These are phyloP conservation scores for Kluyveromyces sp. DNA, from an alignment of 1,139 yeast species.

Conservation along the genomic window DNA sequence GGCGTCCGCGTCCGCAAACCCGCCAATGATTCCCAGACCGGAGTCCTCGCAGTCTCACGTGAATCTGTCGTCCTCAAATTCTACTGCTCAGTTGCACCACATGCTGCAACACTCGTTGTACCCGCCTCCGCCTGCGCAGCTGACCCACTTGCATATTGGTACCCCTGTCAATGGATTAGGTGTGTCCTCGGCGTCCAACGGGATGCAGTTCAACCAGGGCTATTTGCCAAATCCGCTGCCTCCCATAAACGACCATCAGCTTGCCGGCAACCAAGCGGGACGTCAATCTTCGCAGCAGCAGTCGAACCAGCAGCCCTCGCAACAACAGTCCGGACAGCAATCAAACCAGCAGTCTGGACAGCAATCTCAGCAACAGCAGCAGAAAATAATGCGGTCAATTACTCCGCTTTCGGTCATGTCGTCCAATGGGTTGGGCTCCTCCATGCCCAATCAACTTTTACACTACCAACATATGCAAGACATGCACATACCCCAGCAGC, in stretches of 20 bases:
- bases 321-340: constrained; percentile 9
- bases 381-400: constrained; percentile 4
- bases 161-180: background rate
- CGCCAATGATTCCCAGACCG: constrained; percentile 6
- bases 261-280: background rate
- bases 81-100: constrained; percentile 6
- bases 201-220: constrained; percentile 7
- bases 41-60: constrained; percentile 7
- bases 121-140: constrained; percentile 7
- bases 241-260: constrained; percentile 9
- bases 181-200: background rate
- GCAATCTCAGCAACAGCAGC: constrained; percentile 11
- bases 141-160: constrained; percentile 2
- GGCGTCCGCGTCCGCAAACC: constrained; percentile 5
- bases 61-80: constrained; percentile 5
- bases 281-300: constrained; percentile 13
- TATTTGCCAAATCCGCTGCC: constrained; percentile 9
- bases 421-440: constrained; percentile 1
- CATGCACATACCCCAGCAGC: constrained; percentile 10
- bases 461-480: constrained; percentile 8
- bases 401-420: constrained; percentile 6
- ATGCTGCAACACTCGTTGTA: constrained; percentile 5
- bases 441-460: constrained; percentile 3
- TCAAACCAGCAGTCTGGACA: constrained; percentile 13
- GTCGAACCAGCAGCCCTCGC: constrained; percentile 22